phyloP scores from a whole-genome alignment of 2,329 filamentous ascomycete species.

The Beauveria brongniartii region DNA sequence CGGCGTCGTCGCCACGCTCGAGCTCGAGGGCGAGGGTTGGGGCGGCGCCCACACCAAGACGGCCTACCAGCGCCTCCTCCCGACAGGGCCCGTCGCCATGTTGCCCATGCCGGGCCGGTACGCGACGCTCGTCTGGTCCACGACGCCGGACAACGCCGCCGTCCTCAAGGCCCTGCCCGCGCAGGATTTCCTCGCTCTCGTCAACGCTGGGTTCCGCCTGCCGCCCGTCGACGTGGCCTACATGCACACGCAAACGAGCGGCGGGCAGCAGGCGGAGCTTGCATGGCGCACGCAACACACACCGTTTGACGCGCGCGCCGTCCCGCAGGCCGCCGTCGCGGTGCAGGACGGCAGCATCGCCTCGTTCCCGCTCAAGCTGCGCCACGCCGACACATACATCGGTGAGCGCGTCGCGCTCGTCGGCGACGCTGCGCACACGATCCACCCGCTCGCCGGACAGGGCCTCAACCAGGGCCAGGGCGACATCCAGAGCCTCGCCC shows the following conservation, averaged over 20 bases:
- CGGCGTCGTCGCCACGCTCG: constrained; percentile 83
- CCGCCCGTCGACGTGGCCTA: constrained; percentile 71
- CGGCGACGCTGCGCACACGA: constrained; percentile 89
- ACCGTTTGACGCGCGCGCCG: constrained; percentile 37
- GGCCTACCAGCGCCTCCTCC: constrained; percentile 92
- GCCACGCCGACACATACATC: constrained; percentile 90
- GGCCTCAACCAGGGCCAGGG: constrained; percentile 89
- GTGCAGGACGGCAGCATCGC: constrained; percentile 77
- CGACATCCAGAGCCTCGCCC: constrained; percentile 73
- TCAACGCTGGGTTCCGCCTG: constrained; percentile 89
- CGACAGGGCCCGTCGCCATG: constrained; percentile 84
- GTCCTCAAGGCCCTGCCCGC: constrained; percentile 67
- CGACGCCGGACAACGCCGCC: constrained; percentile 70
- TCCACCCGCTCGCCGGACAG: constrained; percentile 90
- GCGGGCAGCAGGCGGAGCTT: constrained; percentile 61
- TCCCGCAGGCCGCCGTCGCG: constrained; percentile 59
- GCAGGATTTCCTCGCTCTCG: constrained; percentile 71
- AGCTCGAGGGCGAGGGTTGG: constrained; percentile 56
- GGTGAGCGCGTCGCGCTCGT: constrained; percentile 85
- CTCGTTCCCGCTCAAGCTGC: constrained; percentile 83
- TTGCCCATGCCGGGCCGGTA: constrained; percentile 78
- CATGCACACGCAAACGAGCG: constrained; percentile 57
- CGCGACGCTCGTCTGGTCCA: constrained; percentile 91
- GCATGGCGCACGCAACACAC: constrained; percentile 77
- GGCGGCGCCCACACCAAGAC: constrained; percentile 53